These are phyloP conservation scores for Beauveria sp. DNA, from an alignment of 2,329 filamentous ascomycete genomes.

Conservation along the genomic window DNA sequence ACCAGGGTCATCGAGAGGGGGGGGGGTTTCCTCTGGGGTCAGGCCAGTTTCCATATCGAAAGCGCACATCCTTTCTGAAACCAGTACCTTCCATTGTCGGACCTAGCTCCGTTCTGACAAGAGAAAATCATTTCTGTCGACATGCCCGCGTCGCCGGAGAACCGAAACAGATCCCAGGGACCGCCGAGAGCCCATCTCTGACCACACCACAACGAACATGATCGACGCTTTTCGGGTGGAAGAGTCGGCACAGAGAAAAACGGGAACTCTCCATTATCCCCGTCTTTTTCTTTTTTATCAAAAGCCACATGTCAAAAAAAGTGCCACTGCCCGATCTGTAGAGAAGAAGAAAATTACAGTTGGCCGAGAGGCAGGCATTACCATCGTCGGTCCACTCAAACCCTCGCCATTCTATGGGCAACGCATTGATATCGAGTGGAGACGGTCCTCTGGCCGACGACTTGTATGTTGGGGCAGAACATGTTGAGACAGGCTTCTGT, in stretches of 20 bases:
- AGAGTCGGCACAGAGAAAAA: slow-evolving; percentile 22
- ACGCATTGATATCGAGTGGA: slow-evolving; percentile 49
- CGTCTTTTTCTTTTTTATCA: slow-evolving; percentile 21
- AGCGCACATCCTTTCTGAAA: slow-evolving; percentile 31
- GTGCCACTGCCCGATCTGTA: slow-evolving; percentile 48
- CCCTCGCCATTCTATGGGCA: slow-evolving; percentile 49
- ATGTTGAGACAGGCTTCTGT: slow-evolving; percentile 40
- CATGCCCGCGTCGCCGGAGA: slow-evolving; percentile 29
- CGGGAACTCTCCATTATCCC: slow-evolving; percentile 18
- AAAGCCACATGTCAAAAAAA: slow-evolving; percentile 32
- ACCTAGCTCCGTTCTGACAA: too few relatives aligned
- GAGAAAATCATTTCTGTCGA: slow-evolving; percentile 18
- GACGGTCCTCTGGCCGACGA: slow-evolving; percentile 54
- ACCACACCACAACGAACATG: slow-evolving; percentile 11
- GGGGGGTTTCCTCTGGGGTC: slow-evolving; percentile 28
- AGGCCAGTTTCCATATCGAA: slow-evolving; percentile 41
- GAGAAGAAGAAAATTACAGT: slow-evolving; percentile 39
- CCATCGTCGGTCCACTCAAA: slow-evolving; percentile 46
- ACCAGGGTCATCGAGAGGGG: slow-evolving; percentile 32
- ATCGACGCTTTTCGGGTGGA: slow-evolving; percentile 16
- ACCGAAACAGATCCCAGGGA: slow-evolving; percentile 33
- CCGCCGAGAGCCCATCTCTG: slow-evolving; percentile 18
- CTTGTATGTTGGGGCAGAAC: slow-evolving; percentile 43
- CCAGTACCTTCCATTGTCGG: too few relatives aligned
- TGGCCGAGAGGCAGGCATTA: slow-evolving; percentile 38